phyloP scores from a whole-genome alignment of 2,329 filamentous ascomycete species.

The Pseudogymnoascus sp. region DNA sequence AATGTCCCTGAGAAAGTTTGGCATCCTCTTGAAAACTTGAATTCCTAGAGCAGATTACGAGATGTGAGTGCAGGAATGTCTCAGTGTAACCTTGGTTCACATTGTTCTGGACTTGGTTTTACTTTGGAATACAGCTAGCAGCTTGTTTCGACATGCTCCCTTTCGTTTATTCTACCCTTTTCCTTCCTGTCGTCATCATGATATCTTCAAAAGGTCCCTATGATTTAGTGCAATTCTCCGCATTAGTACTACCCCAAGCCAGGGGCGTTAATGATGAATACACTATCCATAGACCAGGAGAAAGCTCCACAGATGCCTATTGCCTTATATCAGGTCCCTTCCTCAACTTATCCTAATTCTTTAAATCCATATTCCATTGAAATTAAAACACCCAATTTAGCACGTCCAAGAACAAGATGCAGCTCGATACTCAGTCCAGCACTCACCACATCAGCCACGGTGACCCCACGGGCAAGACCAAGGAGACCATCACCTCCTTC shows the following conservation, averaged over 20 bases:
- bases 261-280: not conserved
- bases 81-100: conserved; percentile 7
- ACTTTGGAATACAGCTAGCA: not conserved
- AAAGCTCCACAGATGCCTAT: conserved; percentile 2
- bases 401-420: conserved; percentile 9
- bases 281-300: conserved; percentile 3
- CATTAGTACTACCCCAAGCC: not conserved
- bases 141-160: not conserved
- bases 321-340: conserved; percentile 9
- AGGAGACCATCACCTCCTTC: conserved; percentile 55
- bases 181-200: conserved; percentile 6
- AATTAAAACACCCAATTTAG: conserved; percentile 10
- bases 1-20: not conserved
- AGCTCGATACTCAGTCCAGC: conserved; percentile 7
- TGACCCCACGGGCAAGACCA: conserved; percentile 54
- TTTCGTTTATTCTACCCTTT: not conserved
- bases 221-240: not conserved
- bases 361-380: conserved; percentile 2
- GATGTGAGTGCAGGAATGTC: not conserved
- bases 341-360: not conserved
- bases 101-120: not conserved
- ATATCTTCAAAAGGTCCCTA: not conserved
- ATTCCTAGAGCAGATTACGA: not conserved
- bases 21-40: not conserved
- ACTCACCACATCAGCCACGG: not conserved